Evolutionary conservation across 2,329 filamentous ascomycete genomes (phyloP), one percentile per base, ranked within the genome.

Genomic region (Ophiosphaerella korrae): DNA sequence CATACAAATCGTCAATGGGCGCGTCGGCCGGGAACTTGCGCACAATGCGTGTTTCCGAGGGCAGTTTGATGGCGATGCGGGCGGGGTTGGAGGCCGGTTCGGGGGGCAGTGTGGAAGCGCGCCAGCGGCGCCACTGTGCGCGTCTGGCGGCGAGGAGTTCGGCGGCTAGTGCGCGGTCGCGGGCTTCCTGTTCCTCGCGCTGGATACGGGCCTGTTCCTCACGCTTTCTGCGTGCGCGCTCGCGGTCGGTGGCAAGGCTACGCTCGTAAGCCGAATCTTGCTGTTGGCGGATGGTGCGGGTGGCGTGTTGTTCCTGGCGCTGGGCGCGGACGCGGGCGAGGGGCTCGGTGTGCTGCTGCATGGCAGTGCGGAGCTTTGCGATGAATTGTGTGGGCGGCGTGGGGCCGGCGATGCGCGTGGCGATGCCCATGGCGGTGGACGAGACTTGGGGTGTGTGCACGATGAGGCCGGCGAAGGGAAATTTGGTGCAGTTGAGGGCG

Each of bases 181-280:
- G 84, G 11, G 85, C 88, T 57, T 87, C 87, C 24, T 83, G 84
- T 14, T 88, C 89, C 26, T 79, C 81, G 0, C 84, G 83, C 16
- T 83, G 84, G 50, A 75, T 76, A 34, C 77, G 79, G n/a, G 81
- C 82, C 54, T 90, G 90, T 2, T 88, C 91, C 71, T 96, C 92
- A 42, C 84, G 84, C 68, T 84, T 85, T 70, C 88, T 84, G 29
- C 89, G 82, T 0, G 90, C 89, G 16, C 93, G 87, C 72, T 96
- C 92, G 34, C 92, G 82, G 74, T 99, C 94, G 53, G 87, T 85
- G 8, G 92, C 93, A 26, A 99, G 79, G 0, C 90, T 96, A 54
- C 92, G 85, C 75, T 99, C 92, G 72, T 99, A 99, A 0, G 94
- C 94, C 8, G 85, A 89, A 70, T 97, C 92, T 71, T 99, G 94